Evolutionary conservation across 2,329 filamentous ascomycete genomes (phyloP).

Genomic region (Fusarium drepaniforme): DNA sequence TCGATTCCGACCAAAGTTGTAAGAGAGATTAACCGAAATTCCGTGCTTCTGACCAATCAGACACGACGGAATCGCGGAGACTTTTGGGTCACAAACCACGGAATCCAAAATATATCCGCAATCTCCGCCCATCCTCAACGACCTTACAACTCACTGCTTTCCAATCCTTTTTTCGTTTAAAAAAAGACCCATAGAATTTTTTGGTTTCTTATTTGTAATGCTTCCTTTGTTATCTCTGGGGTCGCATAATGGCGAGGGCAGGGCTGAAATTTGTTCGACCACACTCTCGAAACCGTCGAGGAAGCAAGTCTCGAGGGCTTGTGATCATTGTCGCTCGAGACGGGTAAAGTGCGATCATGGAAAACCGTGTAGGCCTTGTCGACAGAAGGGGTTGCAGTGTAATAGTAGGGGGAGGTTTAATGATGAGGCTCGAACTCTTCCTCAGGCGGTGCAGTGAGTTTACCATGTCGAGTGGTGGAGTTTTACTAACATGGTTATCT

Average conservation of each 20-base stretch:
- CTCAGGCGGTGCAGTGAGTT: constrained; percentile 26
- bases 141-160: constrained; percentile 5
- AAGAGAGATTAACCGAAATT: not conserved
- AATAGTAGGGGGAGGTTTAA: constrained; percentile 23
- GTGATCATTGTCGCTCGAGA: constrained; percentile 36
- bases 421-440: constrained; percentile 26
- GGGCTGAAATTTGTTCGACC: not conserved
- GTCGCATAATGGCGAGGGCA: not conserved
- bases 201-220: not conserved
- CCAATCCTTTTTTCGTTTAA: not conserved
- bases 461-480: not conserved
- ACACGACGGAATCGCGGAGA: constrained; percentile 15
- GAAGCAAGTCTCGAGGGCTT: constrained; percentile 40
- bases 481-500: not conserved
- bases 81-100: constrained; percentile 1
- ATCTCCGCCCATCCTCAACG: constrained; percentile 14
- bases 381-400: constrained; percentile 21
- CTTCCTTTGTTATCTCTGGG: not conserved
- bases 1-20: not conserved
- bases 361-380: constrained; percentile 29
- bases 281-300: constrained; percentile 9
- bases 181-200: not conserved
- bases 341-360: constrained; percentile 41
- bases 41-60: not conserved
- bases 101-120: constrained; percentile 24